A percentile compares a stretch with the other conserved stretches of the same genome.
phyloP scores from a whole-genome alignment of 129 eudicot genomes.

The Artemisia tridentata region DNA sequence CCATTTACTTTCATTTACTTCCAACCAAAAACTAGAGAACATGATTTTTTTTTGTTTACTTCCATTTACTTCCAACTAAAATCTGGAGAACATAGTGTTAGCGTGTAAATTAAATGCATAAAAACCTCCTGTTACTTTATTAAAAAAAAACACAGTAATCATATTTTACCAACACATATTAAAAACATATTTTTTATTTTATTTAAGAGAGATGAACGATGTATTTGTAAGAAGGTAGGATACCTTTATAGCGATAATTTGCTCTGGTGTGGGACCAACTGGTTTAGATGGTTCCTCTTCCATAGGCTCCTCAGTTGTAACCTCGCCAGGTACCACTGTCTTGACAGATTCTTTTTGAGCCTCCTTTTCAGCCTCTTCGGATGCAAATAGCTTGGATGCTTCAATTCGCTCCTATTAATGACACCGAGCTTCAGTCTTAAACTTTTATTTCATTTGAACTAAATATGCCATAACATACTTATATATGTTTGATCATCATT shows the following conservation, averaged over 20 bases:
- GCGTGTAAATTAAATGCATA: too few species aligned
- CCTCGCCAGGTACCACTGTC: slow-evolving; percentile 83
- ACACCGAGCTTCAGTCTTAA: too few species aligned
- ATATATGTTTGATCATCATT: too few species aligned
- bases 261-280: slow-evolving; percentile 89
- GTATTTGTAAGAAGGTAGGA: neutral
- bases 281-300: slow-evolving; percentile 76
- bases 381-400: slow-evolving; percentile 71
- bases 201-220: neutral
- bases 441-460: too few species aligned
- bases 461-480: too few species aligned
- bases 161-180: neutral
- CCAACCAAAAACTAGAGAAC: too few species aligned
- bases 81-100: too few species aligned
- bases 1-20: too few species aligned
- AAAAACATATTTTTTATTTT: neutral
- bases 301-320: slow-evolving; percentile 58
- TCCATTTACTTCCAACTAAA: too few species aligned
- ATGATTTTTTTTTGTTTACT: too few species aligned
- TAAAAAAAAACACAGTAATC: too few species aligned
- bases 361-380: slow-evolving; percentile 92
- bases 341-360: slow-evolving; percentile 69
- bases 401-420: slow-evolving; percentile 68
- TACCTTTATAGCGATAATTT: slow-evolving; percentile 97
- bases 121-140: too few species aligned